phyloP scores from a whole-genome alignment of 2,329 filamentous ascomycete species.

The Byssochlamys sp. region DNA sequence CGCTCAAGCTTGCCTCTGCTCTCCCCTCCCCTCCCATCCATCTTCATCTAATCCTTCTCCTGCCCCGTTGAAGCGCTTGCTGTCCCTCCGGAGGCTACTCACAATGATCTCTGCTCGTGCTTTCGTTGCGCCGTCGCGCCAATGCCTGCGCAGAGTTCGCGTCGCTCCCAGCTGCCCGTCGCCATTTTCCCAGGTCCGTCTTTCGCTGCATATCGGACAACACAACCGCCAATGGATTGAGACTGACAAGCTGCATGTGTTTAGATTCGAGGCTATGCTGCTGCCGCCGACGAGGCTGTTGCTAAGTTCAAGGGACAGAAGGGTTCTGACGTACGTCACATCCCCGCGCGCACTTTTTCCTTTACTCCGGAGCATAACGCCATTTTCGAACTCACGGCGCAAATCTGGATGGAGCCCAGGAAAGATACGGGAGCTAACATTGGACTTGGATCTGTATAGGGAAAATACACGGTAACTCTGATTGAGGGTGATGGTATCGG shows the following conservation, averaged over 20 bases:
- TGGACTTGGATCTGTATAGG: constrained; percentile 43
- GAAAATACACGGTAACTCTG: constrained; percentile 88
- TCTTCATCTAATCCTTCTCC: constrained; percentile 2
- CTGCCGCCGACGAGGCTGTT: constrained; percentile 55
- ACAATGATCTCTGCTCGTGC: constrained; percentile 77
- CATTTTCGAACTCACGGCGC: neutral
- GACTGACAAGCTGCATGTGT: constrained; percentile 11
- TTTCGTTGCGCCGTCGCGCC: constrained; percentile 65
- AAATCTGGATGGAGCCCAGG: neutral
- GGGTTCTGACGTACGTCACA: constrained; percentile 65
- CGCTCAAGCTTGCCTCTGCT: constrained; percentile 7
- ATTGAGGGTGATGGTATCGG: constrained; percentile 99
- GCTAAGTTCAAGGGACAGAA: constrained; percentile 91
- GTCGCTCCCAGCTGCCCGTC: constrained; percentile 39
- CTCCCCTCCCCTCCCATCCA: constrained; percentile 4
- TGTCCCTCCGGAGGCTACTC: constrained; percentile 20
- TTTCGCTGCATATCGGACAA: constrained; percentile 5
- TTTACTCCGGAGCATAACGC: neutral
- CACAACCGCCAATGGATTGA: constrained; percentile 6
- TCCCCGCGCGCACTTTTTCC: constrained; percentile 10
- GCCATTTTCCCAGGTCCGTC: constrained; percentile 50
- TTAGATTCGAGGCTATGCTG: constrained; percentile 53
- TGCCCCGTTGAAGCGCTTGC: constrained; percentile 18
- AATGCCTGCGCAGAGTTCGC: constrained; percentile 62
- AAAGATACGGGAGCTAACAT: constrained; percentile 10